Evolutionary conservation across 1,284 basidiomycete species (phyloP), one percentile per base, ranked within the genome.

Genomic region (Melampsora americana): DNA sequence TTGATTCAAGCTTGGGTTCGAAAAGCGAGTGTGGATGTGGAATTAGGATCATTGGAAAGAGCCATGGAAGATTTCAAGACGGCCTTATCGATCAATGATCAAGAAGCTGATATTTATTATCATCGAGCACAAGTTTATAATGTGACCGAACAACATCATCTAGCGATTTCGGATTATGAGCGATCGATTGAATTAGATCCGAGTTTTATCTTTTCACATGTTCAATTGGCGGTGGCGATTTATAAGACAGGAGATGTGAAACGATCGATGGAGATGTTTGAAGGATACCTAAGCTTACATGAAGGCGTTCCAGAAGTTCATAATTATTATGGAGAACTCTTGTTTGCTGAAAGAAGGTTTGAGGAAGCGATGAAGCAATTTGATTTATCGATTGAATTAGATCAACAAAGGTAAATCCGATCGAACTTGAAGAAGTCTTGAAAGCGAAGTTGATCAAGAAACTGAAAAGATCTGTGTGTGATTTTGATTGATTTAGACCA

Each of bases 71-170:
- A 92, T 83, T 98, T 98, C 83, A 93, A 95, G 77, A 87, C 90
- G 78, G 96, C 96, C 0, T 90, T 95, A 81, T 86, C 88, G 82
- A 88, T 91, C 79, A 90, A 98, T 81, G 83, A 90, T 5, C 85
- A 89, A 69, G 94, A 99, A 84, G 90, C 95, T 0, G 96, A 99
- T 84, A 94, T 97, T 78, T 99, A 94, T 86, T 99, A 99, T 85
- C 96, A 99, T 84, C 92, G 95, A 79, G 96, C 95, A 48, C 96
- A 99, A 86, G 96, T 99, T 60, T 87, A 93, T 83, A 99, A 98
- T 85, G 97, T 99, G 83, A 92, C 95, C 86, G 90, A 90, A 84
- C 90, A 97, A 79, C 97, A 91, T 83, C 86, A 86, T 20, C 86
- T 90, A 66, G 95, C 95, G 0, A 91, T 94, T 44, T 87, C 89